phyloP scores from a whole-genome alignment of 371 early-diverging fungal species.

The Mucor saturninus region DNA sequence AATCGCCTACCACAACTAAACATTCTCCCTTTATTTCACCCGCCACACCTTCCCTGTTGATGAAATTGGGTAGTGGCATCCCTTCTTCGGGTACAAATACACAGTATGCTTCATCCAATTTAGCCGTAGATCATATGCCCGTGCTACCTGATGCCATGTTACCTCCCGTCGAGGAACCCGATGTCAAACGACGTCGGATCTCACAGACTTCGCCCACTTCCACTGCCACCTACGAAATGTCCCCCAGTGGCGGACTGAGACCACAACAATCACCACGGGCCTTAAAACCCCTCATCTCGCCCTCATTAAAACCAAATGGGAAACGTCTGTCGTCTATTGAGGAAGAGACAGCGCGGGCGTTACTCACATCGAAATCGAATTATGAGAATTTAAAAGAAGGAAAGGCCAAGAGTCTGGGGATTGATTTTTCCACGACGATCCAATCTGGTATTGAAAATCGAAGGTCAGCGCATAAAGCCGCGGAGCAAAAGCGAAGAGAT shows the following conservation, averaged over 20 bases:
- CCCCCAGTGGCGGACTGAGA: constrained; percentile 4
- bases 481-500: constrained; percentile 95
- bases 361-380: constrained; percentile 81
- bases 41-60: constrained; percentile 70
- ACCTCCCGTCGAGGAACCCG: constrained; percentile 11
- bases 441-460: constrained; percentile 78
- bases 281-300: constrained; percentile 54
- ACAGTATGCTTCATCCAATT: constrained; percentile 1
- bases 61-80: constrained; percentile 60
- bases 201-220: constrained; percentile 23
- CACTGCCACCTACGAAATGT: constrained; percentile 4
- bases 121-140: constrained; percentile 45
- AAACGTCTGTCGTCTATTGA: constrained; percentile 40
- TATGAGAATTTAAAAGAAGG: constrained; percentile 86
- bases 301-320: constrained; percentile 56
- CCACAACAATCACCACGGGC: constrained; percentile 48
- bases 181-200: constrained; percentile 31
- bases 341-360: constrained; percentile 52
- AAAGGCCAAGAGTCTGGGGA: constrained; percentile 79
- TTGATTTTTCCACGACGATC: constrained; percentile 71
- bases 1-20: constrained; percentile 15
- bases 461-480: constrained; percentile 85
- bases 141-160: constrained; percentile 48
- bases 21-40: constrained; percentile 30
- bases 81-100: constrained; percentile 22